phyloP scores from a whole-genome alignment of 2,329 filamentous ascomycete genomes.

The Trichoderma sp. region DNA sequence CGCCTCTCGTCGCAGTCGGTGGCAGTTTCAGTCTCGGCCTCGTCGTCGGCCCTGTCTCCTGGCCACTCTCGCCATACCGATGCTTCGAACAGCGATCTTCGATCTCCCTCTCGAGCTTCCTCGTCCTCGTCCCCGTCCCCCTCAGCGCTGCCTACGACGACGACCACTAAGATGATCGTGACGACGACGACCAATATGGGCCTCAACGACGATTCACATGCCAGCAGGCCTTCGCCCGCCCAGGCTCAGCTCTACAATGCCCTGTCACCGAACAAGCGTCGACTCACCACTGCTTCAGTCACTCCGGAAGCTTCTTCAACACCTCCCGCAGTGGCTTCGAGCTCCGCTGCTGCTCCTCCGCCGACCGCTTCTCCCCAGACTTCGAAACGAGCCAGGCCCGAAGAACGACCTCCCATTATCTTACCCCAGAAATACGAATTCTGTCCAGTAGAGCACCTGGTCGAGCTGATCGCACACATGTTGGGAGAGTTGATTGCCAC shows the following conservation, averaged over 20 bases:
- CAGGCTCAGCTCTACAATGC: conserved; percentile 10
- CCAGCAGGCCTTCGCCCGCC: neutral
- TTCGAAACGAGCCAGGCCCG: conserved; percentile 54
- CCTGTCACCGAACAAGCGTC: conserved; percentile 35
- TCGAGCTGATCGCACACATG: conserved; percentile 91
- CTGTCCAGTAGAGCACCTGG: conserved; percentile 80
- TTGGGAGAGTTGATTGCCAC: conserved; percentile 89
- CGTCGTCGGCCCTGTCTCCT: conserved; percentile 10
- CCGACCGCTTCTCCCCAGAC: conserved; percentile 31
- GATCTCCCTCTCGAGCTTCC: conserved; percentile 7
- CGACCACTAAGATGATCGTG: neutral
- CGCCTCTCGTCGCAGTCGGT: conserved; percentile 9
- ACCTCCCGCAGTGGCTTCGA: neutral
- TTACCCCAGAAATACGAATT: conserved; percentile 76
- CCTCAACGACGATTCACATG: neutral
- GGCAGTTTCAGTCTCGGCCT: conserved; percentile 7
- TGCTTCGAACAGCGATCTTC: neutral
- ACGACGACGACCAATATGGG: neutral
- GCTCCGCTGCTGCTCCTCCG: neutral
- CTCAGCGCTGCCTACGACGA: neutral
- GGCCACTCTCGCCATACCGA: neutral
- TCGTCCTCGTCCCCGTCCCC: neutral
- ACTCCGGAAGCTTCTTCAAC: neutral
- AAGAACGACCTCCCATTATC: conserved; percentile 51
- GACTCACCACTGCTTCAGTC: conserved; percentile 26